Evolutionary conservation across 164 flowering plant species (phyloP), one percentile per base, ranked within the genome.

Genomic region (Annona cherimola): DNA sequence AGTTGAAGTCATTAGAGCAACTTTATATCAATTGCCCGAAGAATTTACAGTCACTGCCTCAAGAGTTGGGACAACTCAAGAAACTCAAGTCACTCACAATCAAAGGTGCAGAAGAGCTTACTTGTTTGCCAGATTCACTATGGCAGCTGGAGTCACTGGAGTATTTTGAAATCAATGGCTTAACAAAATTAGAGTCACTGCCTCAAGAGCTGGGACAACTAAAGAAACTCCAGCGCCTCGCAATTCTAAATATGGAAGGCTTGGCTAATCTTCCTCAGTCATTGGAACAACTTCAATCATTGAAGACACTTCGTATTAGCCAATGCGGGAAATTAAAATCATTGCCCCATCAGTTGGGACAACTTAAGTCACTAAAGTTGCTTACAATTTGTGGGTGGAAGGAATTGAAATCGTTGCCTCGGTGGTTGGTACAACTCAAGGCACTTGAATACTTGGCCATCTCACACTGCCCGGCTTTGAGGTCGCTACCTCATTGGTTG

Each of bases 401-500:
- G 4, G 9, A 70, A 3, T 5, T 70, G 18, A 44, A 1, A 0
- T 44, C 57, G 1, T 39, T 61, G 12, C 46, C 55, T 1, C 8
- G 26, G 5, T 54, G 66, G 57, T 45, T 70, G 7, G 40, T 16
- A 26, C 55, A 45, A 1, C 55, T 70, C 42, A 70, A 61, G 4
- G 11, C 12, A 46, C 73, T 70, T 16, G 12, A 11, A 8, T 0
- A 8, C 5, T 55, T 70, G 12, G 7, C 8, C 2, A 70, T 70
- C 55, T 45, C 18, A 2, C 2, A 20, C 14, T 70, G 73, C 57
- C 42, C 66, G 19, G 35, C 19, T 19, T 61, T 70, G 46, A 2
- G 42, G 9, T 70, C 66, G 9, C 44, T 70, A 66, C 63, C 63
- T 19, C 9, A 61, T 5, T 65, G 61, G 66, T 44, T 70, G 41